Conservation (phyloP, 1,139 yeast genomes). For the Blastobotrys apis region DNA sequence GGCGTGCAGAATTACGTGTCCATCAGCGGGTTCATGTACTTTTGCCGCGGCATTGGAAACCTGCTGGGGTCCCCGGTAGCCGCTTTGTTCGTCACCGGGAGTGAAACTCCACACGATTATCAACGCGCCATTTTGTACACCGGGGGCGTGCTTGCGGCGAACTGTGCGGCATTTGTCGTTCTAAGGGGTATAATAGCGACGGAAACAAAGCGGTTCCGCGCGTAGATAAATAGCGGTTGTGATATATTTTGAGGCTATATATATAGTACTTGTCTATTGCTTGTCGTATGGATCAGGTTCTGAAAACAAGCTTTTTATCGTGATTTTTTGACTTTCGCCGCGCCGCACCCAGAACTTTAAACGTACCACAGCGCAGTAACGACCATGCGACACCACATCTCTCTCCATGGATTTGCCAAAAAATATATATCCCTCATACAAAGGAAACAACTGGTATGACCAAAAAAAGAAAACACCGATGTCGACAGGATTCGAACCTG, state of each 20-base stretch:
- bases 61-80: slow-evolving; percentile 28
- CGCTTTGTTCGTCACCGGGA: slow-evolving; percentile 21
- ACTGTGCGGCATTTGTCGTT: background rate
- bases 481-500: slow-evolving; percentile 17
- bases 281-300: too few relatives aligned
- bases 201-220: background rate
- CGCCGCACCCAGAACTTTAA: too few relatives aligned
- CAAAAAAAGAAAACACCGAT: slow-evolving; percentile 5
- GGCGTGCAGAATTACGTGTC: slow-evolving; percentile 31
- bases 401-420: too few relatives aligned
- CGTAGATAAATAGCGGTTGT: too few relatives aligned
- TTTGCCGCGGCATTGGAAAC: slow-evolving; percentile 24
- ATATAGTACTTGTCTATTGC: too few relatives aligned
- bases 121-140: slow-evolving; percentile 22
- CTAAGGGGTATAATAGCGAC: background rate
- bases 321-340: too few relatives aligned
- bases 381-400: too few relatives aligned
- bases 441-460: background rate
- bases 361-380: too few relatives aligned
- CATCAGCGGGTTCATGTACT: slow-evolving; percentile 24
- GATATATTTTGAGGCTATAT: too few relatives aligned
- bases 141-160: slow-evolving; percentile 19
- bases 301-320: too few relatives aligned
- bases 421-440: too few relatives aligned
- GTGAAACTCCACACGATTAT: slow-evolving; percentile 15